Evolutionary conservation across 2,329 filamentous ascomycete species (phyloP), one percentile per base, ranked within the genome.

Genomic region (Gnomoniopsis smithogilvyi): DNA sequence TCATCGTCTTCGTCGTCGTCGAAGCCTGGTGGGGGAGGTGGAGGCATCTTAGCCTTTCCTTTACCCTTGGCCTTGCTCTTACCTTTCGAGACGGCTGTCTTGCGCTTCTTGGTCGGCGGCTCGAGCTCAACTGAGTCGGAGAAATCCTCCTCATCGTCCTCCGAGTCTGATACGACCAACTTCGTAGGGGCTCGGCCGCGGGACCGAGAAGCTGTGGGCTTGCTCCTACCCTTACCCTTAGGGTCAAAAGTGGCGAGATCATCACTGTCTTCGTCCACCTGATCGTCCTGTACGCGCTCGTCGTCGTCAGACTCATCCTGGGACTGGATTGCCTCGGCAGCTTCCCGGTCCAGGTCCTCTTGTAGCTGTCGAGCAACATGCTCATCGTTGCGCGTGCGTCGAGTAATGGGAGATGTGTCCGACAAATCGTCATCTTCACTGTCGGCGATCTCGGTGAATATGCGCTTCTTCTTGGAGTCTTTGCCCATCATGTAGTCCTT

Each of bases 361-460:
- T 89, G 86, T 54, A 89, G 73, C 46, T 73, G 73, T 48, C 77
- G 72, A 36, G 86, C 86, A 43, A 89, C 69, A 49, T 79, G 75
- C 14, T 79, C 82, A 68, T 83, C 80, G 2, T 73, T 72, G 52
- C 76, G 72, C 24, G 86, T 85, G 43, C 89, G 69, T 48, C 78
- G 75, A 6, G 78, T 81, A 68, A 82, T 78, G 1, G 69, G 64
- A 6, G 69, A 69, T 22, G 62, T 63, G 17, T 76, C 73, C 0
- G 74, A 72, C 2, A 76, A 70, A n/a, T 75, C 72, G 1, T 73
- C 73, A 11, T 78, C 74, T 1, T 75, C 71, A 52, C 72, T 68
- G 62, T 81, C 71, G n/a, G 74, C 75, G 54, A 79, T 72, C n/a
- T 74, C 74, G 54, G 78, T 72, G 34, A 75, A 68, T 56, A 74